Evolutionary conservation across 2,329 filamentous ascomycete species (phyloP).

Genomic region (Fusarium torulosum): DNA sequence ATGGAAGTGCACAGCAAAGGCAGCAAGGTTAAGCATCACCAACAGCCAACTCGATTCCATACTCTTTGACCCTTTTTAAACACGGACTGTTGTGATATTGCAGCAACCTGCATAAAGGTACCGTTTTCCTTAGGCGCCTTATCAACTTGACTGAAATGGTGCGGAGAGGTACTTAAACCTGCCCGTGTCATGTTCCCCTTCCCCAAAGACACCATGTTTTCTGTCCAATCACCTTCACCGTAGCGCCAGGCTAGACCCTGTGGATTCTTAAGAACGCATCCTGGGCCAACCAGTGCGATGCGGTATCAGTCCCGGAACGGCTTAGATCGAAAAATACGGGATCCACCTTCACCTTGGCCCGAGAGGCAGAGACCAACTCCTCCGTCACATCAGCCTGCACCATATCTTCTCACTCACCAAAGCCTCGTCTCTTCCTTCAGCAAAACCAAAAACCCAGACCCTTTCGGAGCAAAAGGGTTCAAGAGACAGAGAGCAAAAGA

Average conservation of each 20-base stretch:
- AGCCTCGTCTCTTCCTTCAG: slow-evolving; percentile 38
- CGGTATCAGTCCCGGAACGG: background rate
- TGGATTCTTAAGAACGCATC: slow-evolving; percentile 9
- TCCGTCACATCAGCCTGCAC: slow-evolving; percentile 45
- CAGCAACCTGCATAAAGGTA: slow-evolving; percentile 28
- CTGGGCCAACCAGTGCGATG: slow-evolving; percentile 10
- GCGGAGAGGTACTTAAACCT: slow-evolving; percentile 29
- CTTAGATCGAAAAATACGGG: slow-evolving; percentile 4
- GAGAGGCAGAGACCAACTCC: slow-evolving; percentile 37
- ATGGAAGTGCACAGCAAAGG: background rate
- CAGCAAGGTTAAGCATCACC: slow-evolving; percentile 6
- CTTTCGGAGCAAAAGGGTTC: background rate
- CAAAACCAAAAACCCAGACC: slow-evolving; percentile 19
- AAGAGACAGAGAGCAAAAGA: slow-evolving; percentile 18
- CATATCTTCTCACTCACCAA: slow-evolving; percentile 43
- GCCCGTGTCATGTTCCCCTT: slow-evolving; percentile 36
- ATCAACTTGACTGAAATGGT: slow-evolving; percentile 12
- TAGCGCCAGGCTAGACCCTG: slow-evolving; percentile 24
- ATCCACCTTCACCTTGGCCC: slow-evolving; percentile 33
- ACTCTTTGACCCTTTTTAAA: background rate
- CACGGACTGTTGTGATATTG: slow-evolving; percentile 18
- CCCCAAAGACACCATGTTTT: slow-evolving; percentile 13
- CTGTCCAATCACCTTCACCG: background rate
- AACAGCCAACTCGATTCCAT: background rate
- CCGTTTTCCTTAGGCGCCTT: background rate